These are phyloP conservation scores for Articulospora tetracladia DNA, from an alignment of 495 filamentous ascomycete genomes.

Conservation along the genomic window DNA sequence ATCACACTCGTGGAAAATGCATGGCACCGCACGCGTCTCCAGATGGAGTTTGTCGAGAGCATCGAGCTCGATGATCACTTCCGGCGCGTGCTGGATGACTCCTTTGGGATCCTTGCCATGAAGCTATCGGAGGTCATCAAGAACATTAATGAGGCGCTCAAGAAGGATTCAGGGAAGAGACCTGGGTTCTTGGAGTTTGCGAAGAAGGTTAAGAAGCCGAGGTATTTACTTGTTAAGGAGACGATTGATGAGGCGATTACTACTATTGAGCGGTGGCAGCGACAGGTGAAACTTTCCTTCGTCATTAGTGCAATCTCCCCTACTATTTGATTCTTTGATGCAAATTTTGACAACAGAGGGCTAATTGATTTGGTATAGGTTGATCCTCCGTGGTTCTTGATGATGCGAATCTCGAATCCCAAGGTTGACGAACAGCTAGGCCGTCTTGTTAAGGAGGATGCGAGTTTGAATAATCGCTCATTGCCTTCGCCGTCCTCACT, in stretches of 20 bases:
- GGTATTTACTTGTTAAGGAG: conserved; percentile 1
- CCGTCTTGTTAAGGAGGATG: neutral
- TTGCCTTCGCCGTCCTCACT: neutral
- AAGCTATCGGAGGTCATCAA: neutral
- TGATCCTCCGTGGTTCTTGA: conserved; percentile 38
- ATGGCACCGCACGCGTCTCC: neutral
- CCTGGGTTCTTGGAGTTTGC: conserved; percentile 3
- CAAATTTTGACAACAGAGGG: no score
- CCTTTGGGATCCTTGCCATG: neutral
- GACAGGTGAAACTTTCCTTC: no score
- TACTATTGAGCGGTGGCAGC: conserved; percentile 38
- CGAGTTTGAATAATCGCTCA: neutral
- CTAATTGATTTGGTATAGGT: no score
- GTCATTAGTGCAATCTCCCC: no score
- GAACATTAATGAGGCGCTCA: conserved; percentile 8
- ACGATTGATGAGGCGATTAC: conserved; percentile 4
- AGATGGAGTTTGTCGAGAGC: neutral
- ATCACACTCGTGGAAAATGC: neutral
- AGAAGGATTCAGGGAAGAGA: conserved; percentile 3
- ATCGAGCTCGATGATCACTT: neutral
- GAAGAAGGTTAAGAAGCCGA: neutral
- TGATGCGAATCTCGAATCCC: conserved; percentile 30
- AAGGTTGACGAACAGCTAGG: conserved; percentile 29
- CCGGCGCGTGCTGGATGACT: neutral
- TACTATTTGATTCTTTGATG: no score